Conservation (phyloP, 192 early-diverging fungal species). For the Spizellomyces punctatus region DNA sequence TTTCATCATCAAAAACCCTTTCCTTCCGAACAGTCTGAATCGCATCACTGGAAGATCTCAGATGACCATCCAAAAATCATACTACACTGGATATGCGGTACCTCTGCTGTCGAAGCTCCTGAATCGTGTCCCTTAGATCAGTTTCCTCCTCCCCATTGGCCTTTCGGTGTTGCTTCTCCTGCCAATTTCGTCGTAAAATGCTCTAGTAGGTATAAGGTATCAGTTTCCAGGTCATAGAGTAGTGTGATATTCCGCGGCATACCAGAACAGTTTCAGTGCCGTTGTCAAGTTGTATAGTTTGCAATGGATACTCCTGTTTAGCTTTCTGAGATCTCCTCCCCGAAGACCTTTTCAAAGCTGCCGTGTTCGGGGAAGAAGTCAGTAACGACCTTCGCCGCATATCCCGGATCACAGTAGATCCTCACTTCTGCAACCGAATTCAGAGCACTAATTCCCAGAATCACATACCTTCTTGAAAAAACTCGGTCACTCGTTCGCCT, state of each 20-base stretch:
- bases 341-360: too few species aligned
- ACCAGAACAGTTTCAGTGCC: not conserved
- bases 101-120: slow-evolving; percentile 25
- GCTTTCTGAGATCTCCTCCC: too few species aligned
- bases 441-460: too few species aligned
- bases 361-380: too few species aligned
- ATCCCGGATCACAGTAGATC: too few species aligned
- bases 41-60: slow-evolving; percentile 23
- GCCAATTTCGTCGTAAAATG: slow-evolving; percentile 8
- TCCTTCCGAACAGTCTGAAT: slow-evolving; percentile 64
- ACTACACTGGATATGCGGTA: not conserved
- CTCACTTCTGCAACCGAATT: too few species aligned
- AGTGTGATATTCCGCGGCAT: not conserved
- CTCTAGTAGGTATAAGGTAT: not conserved
- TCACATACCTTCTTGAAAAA: slow-evolving; percentile 15
- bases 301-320: too few species aligned
- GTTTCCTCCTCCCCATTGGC: slow-evolving; percentile 13
- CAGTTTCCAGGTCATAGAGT: not conserved
- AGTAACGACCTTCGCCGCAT: too few species aligned
- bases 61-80: not conserved
- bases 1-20: slow-evolving; percentile 83
- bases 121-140: slow-evolving; percentile 24
- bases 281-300: too few species aligned
- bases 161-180: not conserved
- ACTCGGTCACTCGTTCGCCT: slow-evolving; percentile 9